Conservation (phyloP, 345 rosid species). For the Toxicodendron radicans region DNA sequence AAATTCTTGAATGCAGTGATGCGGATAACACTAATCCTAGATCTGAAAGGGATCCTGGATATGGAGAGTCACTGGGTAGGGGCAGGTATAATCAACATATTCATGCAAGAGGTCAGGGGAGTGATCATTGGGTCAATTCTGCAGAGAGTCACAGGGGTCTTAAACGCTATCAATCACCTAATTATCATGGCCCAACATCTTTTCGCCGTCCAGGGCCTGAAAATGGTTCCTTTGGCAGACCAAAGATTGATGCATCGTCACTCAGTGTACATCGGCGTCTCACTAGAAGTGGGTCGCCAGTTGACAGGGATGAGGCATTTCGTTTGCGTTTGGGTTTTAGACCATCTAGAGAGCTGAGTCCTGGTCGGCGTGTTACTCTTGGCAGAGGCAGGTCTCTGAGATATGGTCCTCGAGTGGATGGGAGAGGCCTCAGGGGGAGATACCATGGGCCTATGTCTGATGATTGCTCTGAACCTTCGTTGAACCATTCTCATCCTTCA, state of each 20-base stretch:
- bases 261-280: conserved; percentile 9
- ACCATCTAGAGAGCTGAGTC: conserved; percentile 21
- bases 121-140: conserved; percentile 8
- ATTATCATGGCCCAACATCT: conserved; percentile 3
- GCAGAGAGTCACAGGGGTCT: conserved; percentile 7
- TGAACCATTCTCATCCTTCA: conserved; percentile 9
- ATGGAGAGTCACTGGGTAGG: conserved; percentile 10
- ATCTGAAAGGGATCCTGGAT: conserved; percentile 16
- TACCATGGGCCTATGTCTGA: conserved; percentile 11
- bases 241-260: conserved; percentile 14
- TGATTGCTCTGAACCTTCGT: conserved; percentile 12
- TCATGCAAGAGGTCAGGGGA: conserved; percentile 11
- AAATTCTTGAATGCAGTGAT: conserved; percentile 13
- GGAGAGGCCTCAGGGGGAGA: conserved; percentile 9
- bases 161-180: conserved; percentile 8
- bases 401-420: conserved; percentile 16
- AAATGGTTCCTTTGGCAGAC: conserved; percentile 3
- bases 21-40: conserved; percentile 1
- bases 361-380: conserved; percentile 14
- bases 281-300: background rate
- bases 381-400: conserved; percentile 18
- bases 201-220: conserved; percentile 3
- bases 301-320: conserved; percentile 19
- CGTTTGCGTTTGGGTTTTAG: conserved; percentile 10
- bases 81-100: conserved; percentile 12